phyloP scores from a whole-genome alignment of 2,329 filamentous ascomycete species.

The Gaeumannomyces sp. region DNA sequence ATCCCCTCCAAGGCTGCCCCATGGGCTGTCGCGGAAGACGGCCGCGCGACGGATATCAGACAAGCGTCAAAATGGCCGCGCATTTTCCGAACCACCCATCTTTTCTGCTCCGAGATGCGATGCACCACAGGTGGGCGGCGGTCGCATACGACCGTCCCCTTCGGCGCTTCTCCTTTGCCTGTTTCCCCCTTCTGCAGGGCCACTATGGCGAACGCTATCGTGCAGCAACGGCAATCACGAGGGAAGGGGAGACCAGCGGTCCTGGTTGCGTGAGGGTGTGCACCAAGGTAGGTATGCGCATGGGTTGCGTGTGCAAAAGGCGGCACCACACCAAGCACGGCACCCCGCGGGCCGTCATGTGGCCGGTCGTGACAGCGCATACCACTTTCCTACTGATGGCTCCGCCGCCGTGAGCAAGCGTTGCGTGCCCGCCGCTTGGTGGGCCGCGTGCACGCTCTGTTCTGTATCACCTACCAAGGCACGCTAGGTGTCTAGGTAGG shows the following conservation, averaged over 20 bases:
- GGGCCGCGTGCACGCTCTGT: neutral
- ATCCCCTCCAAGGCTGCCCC: neutral
- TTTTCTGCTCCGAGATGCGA: neutral
- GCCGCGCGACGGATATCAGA: no score
- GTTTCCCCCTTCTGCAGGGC: neutral
- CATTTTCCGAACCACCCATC: neutral
- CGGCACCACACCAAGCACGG: no score
- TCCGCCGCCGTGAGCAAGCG: neutral
- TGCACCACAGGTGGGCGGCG: neutral
- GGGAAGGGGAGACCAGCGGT: no score
- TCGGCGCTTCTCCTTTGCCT: neutral
- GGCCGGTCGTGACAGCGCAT: neutral
- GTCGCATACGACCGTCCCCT: neutral
- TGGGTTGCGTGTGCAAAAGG: no score
- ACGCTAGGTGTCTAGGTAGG: no score
- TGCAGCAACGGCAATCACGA: neutral
- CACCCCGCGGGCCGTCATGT: neutral
- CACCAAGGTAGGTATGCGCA: no score
- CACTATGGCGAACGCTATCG: neutral
- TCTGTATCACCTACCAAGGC: neutral
- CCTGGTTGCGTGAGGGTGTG: no score
- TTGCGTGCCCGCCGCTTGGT: neutral
- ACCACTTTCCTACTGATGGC: neutral
- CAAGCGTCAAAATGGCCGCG: neutral
- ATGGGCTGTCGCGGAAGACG: no score